Conservation (phyloP, 164 flowering plant genomes). For the Taxillus chinensis region DNA sequence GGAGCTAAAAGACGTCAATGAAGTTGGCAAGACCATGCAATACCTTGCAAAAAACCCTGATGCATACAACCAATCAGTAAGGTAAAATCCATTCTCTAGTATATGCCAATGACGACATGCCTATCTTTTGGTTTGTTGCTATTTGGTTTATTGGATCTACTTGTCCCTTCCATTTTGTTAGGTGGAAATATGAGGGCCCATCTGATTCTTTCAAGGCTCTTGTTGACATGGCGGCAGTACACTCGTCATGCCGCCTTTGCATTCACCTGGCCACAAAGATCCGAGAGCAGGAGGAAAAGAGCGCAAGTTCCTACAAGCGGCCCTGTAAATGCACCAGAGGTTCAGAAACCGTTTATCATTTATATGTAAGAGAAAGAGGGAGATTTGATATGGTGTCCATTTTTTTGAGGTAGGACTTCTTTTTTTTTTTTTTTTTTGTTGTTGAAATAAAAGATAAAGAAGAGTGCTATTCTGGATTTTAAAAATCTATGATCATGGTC, state of each 20-base stretch:
- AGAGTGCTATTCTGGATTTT: too few relatives aligned
- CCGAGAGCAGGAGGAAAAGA: conserved; percentile 57
- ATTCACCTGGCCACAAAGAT: conserved; percentile 71
- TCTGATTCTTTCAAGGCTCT: conserved; percentile 96
- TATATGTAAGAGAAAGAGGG: conserved; percentile 90
- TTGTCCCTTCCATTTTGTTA: conserved; percentile 7
- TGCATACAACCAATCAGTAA: not conserved
- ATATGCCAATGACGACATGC: not conserved
- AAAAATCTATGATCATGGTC: too few relatives aligned
- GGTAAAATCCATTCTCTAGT: not conserved
- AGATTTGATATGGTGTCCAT: conserved; percentile 82
- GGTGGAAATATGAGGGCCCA: conserved; percentile 98
- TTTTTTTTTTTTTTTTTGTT: not conserved
- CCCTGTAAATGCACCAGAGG: conserved; percentile 92
- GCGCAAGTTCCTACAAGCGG: conserved; percentile 41
- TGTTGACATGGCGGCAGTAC: conserved; percentile 97
- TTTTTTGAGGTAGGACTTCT: conserved; percentile 59
- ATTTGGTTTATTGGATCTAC: too few relatives aligned
- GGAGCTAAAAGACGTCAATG: conserved; percentile 39
- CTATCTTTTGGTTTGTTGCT: not conserved
- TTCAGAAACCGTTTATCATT: conserved; percentile 55
- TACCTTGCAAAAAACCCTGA: not conserved
- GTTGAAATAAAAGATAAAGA: too few relatives aligned
- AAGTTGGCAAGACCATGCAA: conserved; percentile 46
- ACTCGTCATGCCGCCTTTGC: conserved; percentile 96